These are phyloP conservation scores for Trichophyton mentagrophytes DNA, from an alignment of 2,329 filamentous ascomycete species.

Conservation along the genomic window DNA sequence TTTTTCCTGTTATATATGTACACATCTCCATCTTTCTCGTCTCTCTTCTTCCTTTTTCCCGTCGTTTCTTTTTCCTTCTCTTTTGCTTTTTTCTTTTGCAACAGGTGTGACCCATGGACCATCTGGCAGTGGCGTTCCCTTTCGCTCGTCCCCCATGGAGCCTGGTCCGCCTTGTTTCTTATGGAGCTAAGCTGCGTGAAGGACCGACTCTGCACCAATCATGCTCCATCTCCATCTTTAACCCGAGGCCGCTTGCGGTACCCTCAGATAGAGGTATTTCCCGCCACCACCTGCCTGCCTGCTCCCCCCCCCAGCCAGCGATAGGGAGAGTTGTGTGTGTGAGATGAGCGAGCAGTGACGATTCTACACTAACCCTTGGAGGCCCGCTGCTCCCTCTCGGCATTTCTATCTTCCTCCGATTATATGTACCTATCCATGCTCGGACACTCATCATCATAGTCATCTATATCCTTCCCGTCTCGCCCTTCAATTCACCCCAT, in stretches of 20 bases:
- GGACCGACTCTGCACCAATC: constrained; percentile 1
- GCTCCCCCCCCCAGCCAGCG: not conserved
- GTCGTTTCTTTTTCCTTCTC: not conserved
- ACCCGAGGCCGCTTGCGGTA: constrained; percentile 5
- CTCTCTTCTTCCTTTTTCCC: not conserved
- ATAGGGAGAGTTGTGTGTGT: not conserved
- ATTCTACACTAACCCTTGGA: not conserved
- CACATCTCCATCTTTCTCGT: not conserved
- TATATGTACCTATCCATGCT: constrained; percentile 2
- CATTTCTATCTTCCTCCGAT: constrained; percentile 3
- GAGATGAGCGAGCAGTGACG: not conserved
- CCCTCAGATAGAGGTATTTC: constrained; percentile 5
- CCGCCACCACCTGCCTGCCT: constrained; percentile 4
- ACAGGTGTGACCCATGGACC: constrained; percentile 3
- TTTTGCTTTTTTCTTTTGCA: constrained; percentile 3
- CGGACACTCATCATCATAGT: not conserved
- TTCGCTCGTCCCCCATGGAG: constrained; percentile 1
- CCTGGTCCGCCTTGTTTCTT: constrained; percentile 4
- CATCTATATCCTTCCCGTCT: constrained; percentile 3
- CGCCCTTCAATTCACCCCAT: not conserved
- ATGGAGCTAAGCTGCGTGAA: constrained; percentile 4
- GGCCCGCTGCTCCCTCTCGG: not conserved
- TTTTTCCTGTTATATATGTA: not conserved
- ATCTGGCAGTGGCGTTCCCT: constrained; percentile 4
- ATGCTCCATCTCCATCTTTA: not conserved